Evolutionary conservation across 2,329 filamentous ascomycete species (phyloP).

Genomic region (Phaeoacremonium minimum): DNA sequence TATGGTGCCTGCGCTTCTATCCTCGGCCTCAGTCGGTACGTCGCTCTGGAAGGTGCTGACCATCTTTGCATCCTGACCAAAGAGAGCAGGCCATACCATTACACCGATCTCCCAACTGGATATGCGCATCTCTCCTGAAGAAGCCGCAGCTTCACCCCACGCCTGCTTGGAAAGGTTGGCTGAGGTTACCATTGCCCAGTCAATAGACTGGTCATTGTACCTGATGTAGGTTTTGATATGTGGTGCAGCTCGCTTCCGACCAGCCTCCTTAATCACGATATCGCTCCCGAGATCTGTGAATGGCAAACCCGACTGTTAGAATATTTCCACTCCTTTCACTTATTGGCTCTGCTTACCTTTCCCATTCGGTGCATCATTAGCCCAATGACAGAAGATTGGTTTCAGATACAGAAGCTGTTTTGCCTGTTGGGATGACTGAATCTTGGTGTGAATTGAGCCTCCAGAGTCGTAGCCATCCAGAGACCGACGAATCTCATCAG

Average conservation of each 20-base stretch:
- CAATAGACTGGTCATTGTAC: slow-evolving; percentile 53
- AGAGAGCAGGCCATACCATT: slow-evolving; percentile 69
- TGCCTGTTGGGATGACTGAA: slow-evolving; percentile 62
- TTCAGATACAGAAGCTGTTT: slow-evolving; percentile 72
- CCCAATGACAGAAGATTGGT: slow-evolving; percentile 73
- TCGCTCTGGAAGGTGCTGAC: slow-evolving; percentile 64
- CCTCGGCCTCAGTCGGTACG: slow-evolving; percentile 31
- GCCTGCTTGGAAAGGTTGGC: slow-evolving; percentile 89
- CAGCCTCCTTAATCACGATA: slow-evolving; percentile 38
- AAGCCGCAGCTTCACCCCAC: slow-evolving; percentile 66
- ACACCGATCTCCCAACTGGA: slow-evolving; percentile 84
- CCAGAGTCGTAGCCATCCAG: slow-evolving; percentile 77
- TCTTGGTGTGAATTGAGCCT: slow-evolving; percentile 76
- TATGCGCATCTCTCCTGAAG: slow-evolving; percentile 60
- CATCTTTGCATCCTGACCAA: slow-evolving; percentile 53
- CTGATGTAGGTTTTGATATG: slow-evolving; percentile 89
- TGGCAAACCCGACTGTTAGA: neutral
- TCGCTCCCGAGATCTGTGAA: slow-evolving; percentile 10
- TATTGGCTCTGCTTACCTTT: too few relatives aligned
- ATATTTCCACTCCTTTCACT: neutral
- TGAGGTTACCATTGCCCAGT: slow-evolving; percentile 86
- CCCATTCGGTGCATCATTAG: slow-evolving; percentile 47
- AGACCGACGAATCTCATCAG: slow-evolving; percentile 71
- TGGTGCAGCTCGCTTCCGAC: slow-evolving; percentile 68
- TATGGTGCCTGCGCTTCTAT: slow-evolving; percentile 29